A percentile compares a stretch with the other conserved stretches of the same genome.
Evolutionary conservation across 176 grass and related monocot species (phyloP).

Genomic region (Aegilops sharonensis): DNA sequence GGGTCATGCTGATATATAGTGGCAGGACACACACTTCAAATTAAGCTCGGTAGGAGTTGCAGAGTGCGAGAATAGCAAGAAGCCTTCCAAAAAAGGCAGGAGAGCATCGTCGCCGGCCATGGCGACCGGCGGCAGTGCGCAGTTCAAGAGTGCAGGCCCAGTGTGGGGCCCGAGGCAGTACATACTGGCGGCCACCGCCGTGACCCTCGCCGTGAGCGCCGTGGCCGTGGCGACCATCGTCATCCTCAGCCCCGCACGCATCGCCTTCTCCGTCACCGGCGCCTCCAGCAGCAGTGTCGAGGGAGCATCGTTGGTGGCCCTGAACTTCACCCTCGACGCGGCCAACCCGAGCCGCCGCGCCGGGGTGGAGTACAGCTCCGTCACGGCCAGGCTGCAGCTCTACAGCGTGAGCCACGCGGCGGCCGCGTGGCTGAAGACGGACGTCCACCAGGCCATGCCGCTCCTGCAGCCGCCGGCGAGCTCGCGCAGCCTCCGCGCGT

Average conservation of each 20-base stretch:
- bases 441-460: neutral
- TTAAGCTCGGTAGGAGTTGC: no score
- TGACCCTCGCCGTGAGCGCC: neutral
- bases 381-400: neutral
- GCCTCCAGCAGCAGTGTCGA: neutral
- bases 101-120: neutral
- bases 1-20: no score
- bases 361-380: neutral
- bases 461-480: constrained; percentile 5
- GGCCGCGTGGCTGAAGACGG: neutral
- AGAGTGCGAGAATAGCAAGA: no score
- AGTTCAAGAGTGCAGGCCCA: neutral
- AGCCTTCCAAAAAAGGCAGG: no score
- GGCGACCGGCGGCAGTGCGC: neutral
- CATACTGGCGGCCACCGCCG: neutral
- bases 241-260: neutral
- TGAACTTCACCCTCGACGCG: neutral
- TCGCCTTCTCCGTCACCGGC: neutral
- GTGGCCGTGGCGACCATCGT: neutral
- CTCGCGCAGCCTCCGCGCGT: neutral
- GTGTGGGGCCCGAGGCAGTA: constrained; percentile 5
- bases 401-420: neutral
- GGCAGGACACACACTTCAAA: no score
- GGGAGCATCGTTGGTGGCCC: neutral
- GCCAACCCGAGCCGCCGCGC: constrained; percentile 22